Evolutionary conservation across 2,329 filamentous ascomycete genomes (phyloP), one percentile per base, ranked within the genome.

Genomic region (Madurella fahalii): DNA sequence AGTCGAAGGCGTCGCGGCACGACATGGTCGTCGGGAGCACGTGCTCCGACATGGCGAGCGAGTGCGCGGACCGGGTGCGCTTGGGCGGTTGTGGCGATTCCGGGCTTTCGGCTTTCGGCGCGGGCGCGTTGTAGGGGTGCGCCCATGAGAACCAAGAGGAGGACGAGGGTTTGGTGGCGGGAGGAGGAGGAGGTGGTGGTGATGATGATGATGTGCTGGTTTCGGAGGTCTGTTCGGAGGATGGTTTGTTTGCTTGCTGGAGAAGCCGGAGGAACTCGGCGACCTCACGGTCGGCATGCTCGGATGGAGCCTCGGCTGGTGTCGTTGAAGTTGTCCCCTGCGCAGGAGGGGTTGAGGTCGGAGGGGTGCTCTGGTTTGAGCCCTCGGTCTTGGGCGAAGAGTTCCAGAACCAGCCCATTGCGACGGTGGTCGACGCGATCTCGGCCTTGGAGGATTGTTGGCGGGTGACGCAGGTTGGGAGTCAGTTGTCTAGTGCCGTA

Each of bases 1-100:
- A 81, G 75, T 99, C 94, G 74, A 99, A 97, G 63, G 91, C 87
- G 58, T 86, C 80, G 49, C 89, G 87, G 77, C 94, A 97, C 66
- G 87, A 92, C 86, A 97, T 94, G 50, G 80, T 83, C 41, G 84
- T 85, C 0, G 90, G 90, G 58, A 94, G 88, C 48, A 90, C 77
- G 59, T 85, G 82, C 61, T 89, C 83, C 62, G 62, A 64, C 47
- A 66, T 59, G 53, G 85, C 81, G 55, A 87, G 70, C 55, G 77
- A 71, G 58, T 76, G 72, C 57, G 72, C 67, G 52, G 53, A 58
- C 60, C 54, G 60, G 47, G 50, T 56, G 47, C 16, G 44, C 40
- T 42, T 16, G 41, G 16, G 40, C 20, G 49, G 31, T n/a, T 25
- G 49, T 25, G 46, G 43, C 5, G 37, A 8, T 9, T 32, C 25